A percentile compares a stretch with the other conserved stretches of the same genome.
Evolutionary conservation across 441 rosid species (phyloP).

Genomic region (Breynia disticha): DNA sequence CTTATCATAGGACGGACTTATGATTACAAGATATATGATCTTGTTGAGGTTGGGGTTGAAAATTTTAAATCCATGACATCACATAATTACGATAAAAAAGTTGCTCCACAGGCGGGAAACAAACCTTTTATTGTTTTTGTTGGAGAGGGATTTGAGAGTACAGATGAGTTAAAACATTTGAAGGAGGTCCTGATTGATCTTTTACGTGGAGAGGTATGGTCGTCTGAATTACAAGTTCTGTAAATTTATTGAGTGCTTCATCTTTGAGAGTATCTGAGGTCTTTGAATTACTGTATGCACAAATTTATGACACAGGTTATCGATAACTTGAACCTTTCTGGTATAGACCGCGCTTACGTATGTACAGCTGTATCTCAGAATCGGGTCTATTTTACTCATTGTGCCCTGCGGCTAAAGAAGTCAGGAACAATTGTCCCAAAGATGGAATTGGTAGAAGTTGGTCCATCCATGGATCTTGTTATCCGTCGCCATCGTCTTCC

Average conservation of each 20-base stretch:
- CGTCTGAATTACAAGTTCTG: background rate
- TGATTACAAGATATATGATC: constrained; percentile 77
- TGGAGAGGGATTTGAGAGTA: constrained; percentile 81
- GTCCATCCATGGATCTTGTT: constrained; percentile 93
- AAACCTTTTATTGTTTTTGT: constrained; percentile 72
- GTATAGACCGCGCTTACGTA: constrained; percentile 68
- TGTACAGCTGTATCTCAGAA: constrained; percentile 73
- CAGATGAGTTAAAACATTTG: constrained; percentile 71
- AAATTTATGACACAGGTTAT: constrained; percentile 44
- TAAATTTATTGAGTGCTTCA: no score
- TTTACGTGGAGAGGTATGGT: constrained; percentile 73
- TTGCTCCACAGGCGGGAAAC: constrained; percentile 63
- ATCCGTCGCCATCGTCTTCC: constrained; percentile 83
- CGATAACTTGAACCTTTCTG: constrained; percentile 75
- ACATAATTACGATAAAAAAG: constrained; percentile 63
- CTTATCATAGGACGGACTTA: constrained; percentile 76
- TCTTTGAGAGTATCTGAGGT: background rate
- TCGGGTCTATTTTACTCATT: constrained; percentile 60
- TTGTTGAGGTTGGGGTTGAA: constrained; percentile 86
- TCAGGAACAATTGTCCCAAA: constrained; percentile 79
- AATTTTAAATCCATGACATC: constrained; percentile 58
- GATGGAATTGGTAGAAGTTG: constrained; percentile 83
- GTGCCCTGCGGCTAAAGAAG: constrained; percentile 72
- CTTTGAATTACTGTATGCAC: constrained; percentile 10
- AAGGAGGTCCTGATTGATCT: constrained; percentile 82